These are phyloP conservation scores for Cucumis melo DNA, from an alignment of 306 rosid species.

Conservation along the genomic window DNA sequence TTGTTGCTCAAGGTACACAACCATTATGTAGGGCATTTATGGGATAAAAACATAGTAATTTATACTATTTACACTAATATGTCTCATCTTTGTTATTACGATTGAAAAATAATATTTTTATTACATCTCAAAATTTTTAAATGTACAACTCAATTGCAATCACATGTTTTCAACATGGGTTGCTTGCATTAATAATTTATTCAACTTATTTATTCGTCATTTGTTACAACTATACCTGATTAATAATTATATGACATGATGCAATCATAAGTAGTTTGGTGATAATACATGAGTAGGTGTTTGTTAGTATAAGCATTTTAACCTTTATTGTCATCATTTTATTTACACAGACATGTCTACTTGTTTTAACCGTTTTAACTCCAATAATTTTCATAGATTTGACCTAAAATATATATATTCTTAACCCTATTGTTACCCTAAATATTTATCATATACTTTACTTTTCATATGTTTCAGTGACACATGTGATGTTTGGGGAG, in stretches of 20 bases:
- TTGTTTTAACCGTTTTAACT: too few species aligned
- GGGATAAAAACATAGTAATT: too few species aligned
- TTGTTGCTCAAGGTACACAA: not conserved
- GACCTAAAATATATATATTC: not conserved
- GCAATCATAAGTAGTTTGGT: not conserved
- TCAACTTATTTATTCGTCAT: not conserved
- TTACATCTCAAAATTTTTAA: too few species aligned
- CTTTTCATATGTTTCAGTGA: not conserved
- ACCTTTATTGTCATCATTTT: too few species aligned
- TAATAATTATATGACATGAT: not conserved
- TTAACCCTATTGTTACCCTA: not conserved
- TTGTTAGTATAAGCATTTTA: too few species aligned
- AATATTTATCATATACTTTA: not conserved
- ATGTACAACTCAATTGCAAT: too few species aligned
- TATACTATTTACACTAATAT: too few species aligned
- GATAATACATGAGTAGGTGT: not conserved
- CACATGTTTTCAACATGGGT: too few species aligned
- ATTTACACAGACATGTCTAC: not conserved
- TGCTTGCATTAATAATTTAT: not conserved
- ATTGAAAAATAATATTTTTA: too few species aligned
- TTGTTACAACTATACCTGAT: not conserved
- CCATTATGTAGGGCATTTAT: not conserved
- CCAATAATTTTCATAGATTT: too few species aligned
- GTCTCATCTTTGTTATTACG: too few species aligned
- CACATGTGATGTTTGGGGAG: not conserved